These are phyloP conservation scores for Lentithecium fluviatile DNA, from an alignment of 495 filamentous ascomycete species.

Conservation along the genomic window DNA sequence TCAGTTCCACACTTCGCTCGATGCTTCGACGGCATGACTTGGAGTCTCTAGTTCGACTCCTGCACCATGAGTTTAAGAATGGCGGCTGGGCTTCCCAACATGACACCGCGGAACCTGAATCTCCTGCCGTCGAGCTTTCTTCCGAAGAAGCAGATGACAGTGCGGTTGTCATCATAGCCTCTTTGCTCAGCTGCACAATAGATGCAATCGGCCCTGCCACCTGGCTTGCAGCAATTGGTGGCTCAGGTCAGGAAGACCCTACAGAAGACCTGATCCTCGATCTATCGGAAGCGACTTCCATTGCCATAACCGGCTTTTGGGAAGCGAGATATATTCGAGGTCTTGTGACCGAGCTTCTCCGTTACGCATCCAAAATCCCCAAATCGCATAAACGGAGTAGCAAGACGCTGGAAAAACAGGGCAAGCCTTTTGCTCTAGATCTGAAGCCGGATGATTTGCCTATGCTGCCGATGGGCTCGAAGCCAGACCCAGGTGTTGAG, in stretches of 20 bases:
- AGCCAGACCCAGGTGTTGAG: slow-evolving; percentile 56
- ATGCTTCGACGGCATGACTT: slow-evolving; percentile 66
- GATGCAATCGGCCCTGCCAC: slow-evolving; percentile 82
- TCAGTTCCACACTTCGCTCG: slow-evolving; percentile 63
- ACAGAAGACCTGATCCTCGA: slow-evolving; percentile 63
- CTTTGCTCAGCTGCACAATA: slow-evolving; percentile 70
- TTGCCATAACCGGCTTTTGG: slow-evolving; percentile 72
- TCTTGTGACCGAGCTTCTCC: slow-evolving; percentile 67
- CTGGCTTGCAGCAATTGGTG: slow-evolving; percentile 69
- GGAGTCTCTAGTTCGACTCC: slow-evolving; percentile 68
- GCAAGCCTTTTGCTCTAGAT: slow-evolving; percentile 18
- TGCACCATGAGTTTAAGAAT: slow-evolving; percentile 62
- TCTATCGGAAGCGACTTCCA: slow-evolving; percentile 71
- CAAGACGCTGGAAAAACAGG: slow-evolving; percentile 13
- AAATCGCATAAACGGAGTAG: slow-evolving; percentile 24
- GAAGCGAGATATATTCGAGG: slow-evolving; percentile 69
- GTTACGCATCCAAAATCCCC: slow-evolving; percentile 47
- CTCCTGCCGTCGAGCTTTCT: slow-evolving; percentile 37
- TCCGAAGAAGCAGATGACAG: slow-evolving; percentile 51
- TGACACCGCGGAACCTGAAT: slow-evolving; percentile 49
- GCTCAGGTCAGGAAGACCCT: slow-evolving; percentile 45
- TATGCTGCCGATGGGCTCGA: slow-evolving; percentile 70
- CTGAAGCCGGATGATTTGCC: slow-evolving; percentile 41
- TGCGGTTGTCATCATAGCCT: slow-evolving; percentile 53
- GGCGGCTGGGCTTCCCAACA: slow-evolving; percentile 72